A percentile compares a stretch with the other conserved stretches of the same genome.
Conservation (phyloP, 495 filamentous ascomycete genomes). For the Aspergillus steynii region DNA sequence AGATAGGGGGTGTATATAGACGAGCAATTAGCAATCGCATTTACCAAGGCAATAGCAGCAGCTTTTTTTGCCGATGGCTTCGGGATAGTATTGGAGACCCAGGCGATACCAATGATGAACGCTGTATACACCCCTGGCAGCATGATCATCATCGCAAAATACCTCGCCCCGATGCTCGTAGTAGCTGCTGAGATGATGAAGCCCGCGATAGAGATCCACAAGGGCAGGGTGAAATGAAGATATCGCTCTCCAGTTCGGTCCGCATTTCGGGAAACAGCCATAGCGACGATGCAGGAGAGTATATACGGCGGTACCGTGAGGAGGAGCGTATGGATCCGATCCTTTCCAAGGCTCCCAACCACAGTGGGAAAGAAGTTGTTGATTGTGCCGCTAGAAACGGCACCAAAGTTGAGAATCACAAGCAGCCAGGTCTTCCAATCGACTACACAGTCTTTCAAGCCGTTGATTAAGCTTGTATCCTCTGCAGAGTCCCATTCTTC, state of each 20-base stretch:
- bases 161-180: constrained; percentile 10
- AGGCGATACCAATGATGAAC: constrained; percentile 5
- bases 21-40: constrained; percentile 7
- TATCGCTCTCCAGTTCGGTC: not conserved
- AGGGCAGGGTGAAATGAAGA: constrained; percentile 3
- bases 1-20: constrained; percentile 7
- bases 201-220: constrained; percentile 23
- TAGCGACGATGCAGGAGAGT: not conserved
- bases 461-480: no score
- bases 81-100: constrained; percentile 8
- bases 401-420: no score
- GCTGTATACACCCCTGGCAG: constrained; percentile 2
- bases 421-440: no score
- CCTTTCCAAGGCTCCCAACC: no score
- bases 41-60: constrained; percentile 5
- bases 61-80: constrained; percentile 6
- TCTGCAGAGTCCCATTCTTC: no score
- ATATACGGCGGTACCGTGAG: not conserved
- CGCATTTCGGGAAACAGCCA: not conserved
- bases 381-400: not conserved
- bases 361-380: not conserved
- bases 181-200: constrained; percentile 17
- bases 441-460: no score
- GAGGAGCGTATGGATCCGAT: no score
- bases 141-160: constrained; percentile 1